Percentiles rank a stretch among this genome's conserved stretches.
phyloP scores from a whole-genome alignment of 257 asterid genomes.

The Agastache rugosa region DNA sequence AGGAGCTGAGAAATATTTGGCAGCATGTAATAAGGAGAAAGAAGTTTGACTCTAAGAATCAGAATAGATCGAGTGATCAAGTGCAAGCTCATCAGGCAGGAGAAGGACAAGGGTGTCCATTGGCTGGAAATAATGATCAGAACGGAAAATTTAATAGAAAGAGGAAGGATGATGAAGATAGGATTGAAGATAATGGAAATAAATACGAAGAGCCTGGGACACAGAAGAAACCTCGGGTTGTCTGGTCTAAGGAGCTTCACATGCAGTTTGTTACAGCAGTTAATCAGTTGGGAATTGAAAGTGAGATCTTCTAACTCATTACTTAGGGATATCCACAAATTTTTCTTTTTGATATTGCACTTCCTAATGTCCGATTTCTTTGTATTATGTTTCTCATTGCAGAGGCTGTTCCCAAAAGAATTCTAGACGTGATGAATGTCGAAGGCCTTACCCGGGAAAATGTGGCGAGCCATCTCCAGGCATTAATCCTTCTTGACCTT shows the following conservation, averaged over 20 bases:
- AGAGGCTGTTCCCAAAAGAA: conserved; percentile 94
- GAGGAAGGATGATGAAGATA: conserved; percentile 83
- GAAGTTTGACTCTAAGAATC: conserved; percentile 48
- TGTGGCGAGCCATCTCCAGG: conserved; percentile 99
- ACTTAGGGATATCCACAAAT: neutral
- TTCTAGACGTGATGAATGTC: conserved; percentile 87
- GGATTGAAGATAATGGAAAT: conserved; percentile 55
- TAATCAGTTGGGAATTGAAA: conserved; percentile 85
- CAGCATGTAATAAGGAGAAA: conserved; percentile 83
- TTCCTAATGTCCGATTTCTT: neutral
- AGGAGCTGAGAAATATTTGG: conserved; percentile 85
- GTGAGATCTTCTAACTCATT: conserved; percentile 45
- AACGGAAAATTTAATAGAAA: conserved; percentile 62
- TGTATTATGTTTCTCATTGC: conserved; percentile 32
- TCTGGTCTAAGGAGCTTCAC: conserved; percentile 89
- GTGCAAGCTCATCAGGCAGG: conserved; percentile 43
- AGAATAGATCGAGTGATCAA: conserved; percentile 42
- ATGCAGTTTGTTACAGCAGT: conserved; percentile 84
- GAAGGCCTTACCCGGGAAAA: conserved; percentile 88
- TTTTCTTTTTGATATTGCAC: conserved; percentile 20
- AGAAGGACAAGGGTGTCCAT: conserved; percentile 53
- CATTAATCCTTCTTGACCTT: conserved; percentile 31
- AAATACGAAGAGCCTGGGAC: conserved; percentile 65
- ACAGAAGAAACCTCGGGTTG: conserved; percentile 83
- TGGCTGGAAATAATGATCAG: conserved; percentile 54